Evolutionary conservation across 768 basidiomycete species (phyloP).

Genomic region (Leucosporidium yakuticum): DNA sequence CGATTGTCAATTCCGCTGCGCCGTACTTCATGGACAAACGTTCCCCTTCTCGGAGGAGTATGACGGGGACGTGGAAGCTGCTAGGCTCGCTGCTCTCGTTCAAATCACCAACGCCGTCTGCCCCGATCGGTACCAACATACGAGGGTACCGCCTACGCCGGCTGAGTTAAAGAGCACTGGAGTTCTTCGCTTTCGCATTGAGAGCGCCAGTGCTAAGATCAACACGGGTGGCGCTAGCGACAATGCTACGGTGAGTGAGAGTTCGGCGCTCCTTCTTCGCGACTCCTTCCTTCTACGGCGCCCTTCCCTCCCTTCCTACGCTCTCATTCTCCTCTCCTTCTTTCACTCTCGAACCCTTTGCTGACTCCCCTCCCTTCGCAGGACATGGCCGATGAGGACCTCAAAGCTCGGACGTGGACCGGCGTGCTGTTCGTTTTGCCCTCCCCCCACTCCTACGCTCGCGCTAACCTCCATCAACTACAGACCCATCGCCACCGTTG

Average conservation of each 20-base stretch:
- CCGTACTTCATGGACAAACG: background rate
- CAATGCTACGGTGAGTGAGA: constrained; percentile 1
- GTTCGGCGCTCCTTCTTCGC: no score
- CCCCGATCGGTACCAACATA: background rate
- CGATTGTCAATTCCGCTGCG: constrained; percentile 5
- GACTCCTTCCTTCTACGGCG: background rate
- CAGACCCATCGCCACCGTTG: background rate
- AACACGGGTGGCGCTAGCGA: background rate
- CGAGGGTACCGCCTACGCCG: background rate
- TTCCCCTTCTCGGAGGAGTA: background rate
- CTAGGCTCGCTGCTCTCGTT: background rate
- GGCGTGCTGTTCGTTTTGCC: constrained; percentile 1
- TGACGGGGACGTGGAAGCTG: background rate
- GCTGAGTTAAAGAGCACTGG: constrained; percentile 1
- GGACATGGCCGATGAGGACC: constrained; percentile 4
- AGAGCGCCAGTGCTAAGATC: constrained; percentile 3
- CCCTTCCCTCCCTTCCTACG: no score
- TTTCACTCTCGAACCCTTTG: no score
- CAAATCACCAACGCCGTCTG: constrained; percentile 7
- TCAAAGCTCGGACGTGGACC: constrained; percentile 2
- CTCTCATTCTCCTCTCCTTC: no score
- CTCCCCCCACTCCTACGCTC: no score
- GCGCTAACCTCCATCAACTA: no score
- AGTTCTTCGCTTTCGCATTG: background rate
- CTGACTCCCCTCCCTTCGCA: background rate